phyloP scores from a whole-genome alignment of 2,329 filamentous ascomycete species.

The Thermomyces lanuginosus region DNA sequence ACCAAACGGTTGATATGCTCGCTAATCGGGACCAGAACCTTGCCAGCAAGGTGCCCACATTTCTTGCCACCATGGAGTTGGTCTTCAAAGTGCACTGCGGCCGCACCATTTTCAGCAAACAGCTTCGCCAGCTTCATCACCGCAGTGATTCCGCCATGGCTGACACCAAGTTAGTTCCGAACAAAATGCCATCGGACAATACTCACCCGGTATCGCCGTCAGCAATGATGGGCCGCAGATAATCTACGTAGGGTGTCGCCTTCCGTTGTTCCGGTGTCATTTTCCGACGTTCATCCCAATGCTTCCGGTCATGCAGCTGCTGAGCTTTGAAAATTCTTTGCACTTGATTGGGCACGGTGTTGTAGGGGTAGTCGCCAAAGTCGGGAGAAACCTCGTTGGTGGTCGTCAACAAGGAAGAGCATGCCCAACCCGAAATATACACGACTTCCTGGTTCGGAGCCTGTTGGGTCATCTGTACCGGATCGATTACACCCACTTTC shows the following conservation, averaged over 20 bases:
- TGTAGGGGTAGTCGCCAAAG: slow-evolving; percentile 97
- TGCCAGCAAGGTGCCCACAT: slow-evolving; percentile 89
- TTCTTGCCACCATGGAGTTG: slow-evolving; percentile 97
- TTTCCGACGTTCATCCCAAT: slow-evolving; percentile 73
- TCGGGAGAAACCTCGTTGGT: slow-evolving; percentile 97
- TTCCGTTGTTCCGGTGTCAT: slow-evolving; percentile 57
- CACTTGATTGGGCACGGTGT: slow-evolving; percentile 95
- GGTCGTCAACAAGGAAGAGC: slow-evolving; percentile 76
- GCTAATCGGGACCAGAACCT: slow-evolving; percentile 81
- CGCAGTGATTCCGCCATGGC: slow-evolving; percentile 79
- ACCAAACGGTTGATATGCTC: slow-evolving; percentile 94
- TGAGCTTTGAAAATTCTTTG: slow-evolving; percentile 93
- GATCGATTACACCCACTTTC: slow-evolving; percentile 88
- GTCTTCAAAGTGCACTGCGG: slow-evolving; percentile 93
- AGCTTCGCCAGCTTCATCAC: slow-evolving; percentile 94
- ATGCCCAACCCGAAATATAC: slow-evolving; percentile 95
- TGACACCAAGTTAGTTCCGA: slow-evolving; percentile 12
- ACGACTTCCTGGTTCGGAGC: slow-evolving; percentile 89
- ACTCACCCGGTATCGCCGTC: slow-evolving; percentile 73
- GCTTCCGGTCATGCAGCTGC: slow-evolving; percentile 88
- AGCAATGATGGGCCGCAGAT: slow-evolving; percentile 84
- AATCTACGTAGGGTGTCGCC: slow-evolving; percentile 71
- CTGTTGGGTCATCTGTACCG: slow-evolving; percentile 99
- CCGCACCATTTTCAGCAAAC: slow-evolving; percentile 92
- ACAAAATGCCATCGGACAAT: neutral